Percentiles rank a stretch among this genome's conserved stretches.
Conservation (phyloP, 1,139 yeast species). For the Yamadazyma diospyri region DNA sequence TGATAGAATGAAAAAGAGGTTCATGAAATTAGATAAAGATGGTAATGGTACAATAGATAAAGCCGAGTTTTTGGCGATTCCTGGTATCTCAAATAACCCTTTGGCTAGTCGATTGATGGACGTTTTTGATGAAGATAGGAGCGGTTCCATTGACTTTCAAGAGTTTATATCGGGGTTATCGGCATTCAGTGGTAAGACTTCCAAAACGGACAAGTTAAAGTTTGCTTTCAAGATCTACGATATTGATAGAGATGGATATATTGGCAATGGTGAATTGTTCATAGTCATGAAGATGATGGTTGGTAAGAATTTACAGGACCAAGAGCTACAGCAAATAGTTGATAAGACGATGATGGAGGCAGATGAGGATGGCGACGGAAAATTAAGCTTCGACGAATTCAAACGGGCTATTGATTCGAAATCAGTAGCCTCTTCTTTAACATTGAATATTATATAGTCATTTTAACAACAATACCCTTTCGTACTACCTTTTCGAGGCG, state of each 20-base stretch:
- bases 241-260: constrained; percentile 90
- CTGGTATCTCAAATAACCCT: constrained; percentile 90
- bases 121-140: constrained; percentile 89
- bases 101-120: constrained; percentile 87
- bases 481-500: too few relatives aligned
- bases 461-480: too few relatives aligned
- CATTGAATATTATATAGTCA: constrained; percentile 41
- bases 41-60: constrained; percentile 90
- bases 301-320: constrained; percentile 82
- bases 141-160: constrained; percentile 92
- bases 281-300: constrained; percentile 96
- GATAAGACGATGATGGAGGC: constrained; percentile 96
- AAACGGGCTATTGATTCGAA: constrained; percentile 68
- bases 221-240: constrained; percentile 95
- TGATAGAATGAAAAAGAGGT: constrained; percentile 84
- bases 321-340: constrained; percentile 89
- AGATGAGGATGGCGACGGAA: constrained; percentile 88
- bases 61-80: constrained; percentile 85
- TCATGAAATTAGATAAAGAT: constrained; percentile 93
- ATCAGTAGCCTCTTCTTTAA: constrained; percentile 57
- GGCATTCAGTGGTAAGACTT: constrained; percentile 87
- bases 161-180: constrained; percentile 90
- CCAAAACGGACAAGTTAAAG: constrained; percentile 74
- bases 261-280: constrained; percentile 92
- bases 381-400: constrained; percentile 83